These are phyloP conservation scores for Camellia japonica DNA, from an alignment of 148 eudicot species.

Conservation along the genomic window DNA sequence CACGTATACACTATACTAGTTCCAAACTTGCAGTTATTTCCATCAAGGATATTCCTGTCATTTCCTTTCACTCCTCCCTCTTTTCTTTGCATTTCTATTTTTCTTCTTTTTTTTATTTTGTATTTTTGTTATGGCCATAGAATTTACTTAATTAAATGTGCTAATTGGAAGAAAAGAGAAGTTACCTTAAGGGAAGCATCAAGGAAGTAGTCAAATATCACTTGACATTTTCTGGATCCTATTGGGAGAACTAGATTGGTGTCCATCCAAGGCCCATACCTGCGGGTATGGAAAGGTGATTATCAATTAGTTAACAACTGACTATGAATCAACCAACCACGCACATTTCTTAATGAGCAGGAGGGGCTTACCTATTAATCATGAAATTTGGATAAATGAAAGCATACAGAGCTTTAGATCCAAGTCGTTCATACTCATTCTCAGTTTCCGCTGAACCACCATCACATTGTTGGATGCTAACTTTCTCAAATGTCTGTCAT, in stretches of 20 bases:
- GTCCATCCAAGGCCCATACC: slow-evolving; percentile 99
- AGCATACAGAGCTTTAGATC: slow-evolving; percentile 77
- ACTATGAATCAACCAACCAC: neutral
- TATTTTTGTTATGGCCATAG: neutral
- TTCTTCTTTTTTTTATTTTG: neutral
- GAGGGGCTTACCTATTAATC: slow-evolving; percentile 61
- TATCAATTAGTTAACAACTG: neutral
- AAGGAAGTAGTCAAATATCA: slow-evolving; percentile 90
- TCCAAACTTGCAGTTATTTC: too few species aligned
- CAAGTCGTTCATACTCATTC: slow-evolving; percentile 60
- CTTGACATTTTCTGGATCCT: slow-evolving; percentile 87
- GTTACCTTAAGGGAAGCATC: slow-evolving; percentile 72
- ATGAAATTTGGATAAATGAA: slow-evolving; percentile 94
- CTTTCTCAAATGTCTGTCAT: slow-evolving; percentile 72
- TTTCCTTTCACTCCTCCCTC: too few species aligned
- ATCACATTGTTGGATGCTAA: slow-evolving; percentile 76
- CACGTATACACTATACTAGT: too few species aligned
- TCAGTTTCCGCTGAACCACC: slow-evolving; percentile 32
- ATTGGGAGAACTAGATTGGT: slow-evolving; percentile 86
- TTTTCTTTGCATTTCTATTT: neutral
- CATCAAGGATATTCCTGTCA: too few species aligned
- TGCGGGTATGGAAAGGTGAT: slow-evolving; percentile 15
- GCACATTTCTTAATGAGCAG: neutral
- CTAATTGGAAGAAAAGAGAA: neutral
- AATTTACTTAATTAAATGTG: neutral